Evolutionary conservation across 805 yeast species (phyloP).

Genomic region (Jamesozyma piceae): DNA sequence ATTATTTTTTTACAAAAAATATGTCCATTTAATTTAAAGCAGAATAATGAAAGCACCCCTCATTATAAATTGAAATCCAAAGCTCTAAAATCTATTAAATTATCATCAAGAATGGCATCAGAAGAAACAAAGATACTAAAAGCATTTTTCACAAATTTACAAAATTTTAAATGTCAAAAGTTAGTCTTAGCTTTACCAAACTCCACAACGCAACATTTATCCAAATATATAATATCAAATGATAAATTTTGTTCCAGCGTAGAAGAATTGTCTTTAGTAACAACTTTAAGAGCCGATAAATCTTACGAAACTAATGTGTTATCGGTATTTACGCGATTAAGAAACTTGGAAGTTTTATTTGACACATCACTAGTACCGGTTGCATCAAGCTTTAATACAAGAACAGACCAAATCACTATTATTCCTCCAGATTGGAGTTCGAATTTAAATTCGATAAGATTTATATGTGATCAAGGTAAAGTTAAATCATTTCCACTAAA

Average conservation of each 20-base stretch:
- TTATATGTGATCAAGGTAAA: slow-evolving; percentile 18
- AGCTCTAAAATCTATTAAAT: slow-evolving; percentile 8
- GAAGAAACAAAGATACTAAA: slow-evolving; percentile 19
- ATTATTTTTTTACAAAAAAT: slow-evolving; percentile 10
- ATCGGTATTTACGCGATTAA: slow-evolving; percentile 11
- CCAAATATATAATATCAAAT: slow-evolving; percentile 8
- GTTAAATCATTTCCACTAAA: slow-evolving; percentile 14
- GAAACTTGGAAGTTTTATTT: slow-evolving; percentile 17
- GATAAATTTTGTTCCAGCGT: slow-evolving; percentile 5
- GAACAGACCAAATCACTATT: not conserved
- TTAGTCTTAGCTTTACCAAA: slow-evolving; percentile 16
- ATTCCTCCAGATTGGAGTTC: slow-evolving; percentile 10
- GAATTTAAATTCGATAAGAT: slow-evolving; percentile 14
- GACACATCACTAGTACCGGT: slow-evolving; percentile 12
- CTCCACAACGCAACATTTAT: slow-evolving; percentile 13
- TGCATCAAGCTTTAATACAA: not conserved
- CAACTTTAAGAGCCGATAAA: slow-evolving; percentile 15
- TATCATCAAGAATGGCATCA: slow-evolving; percentile 15
- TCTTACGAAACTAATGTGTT: slow-evolving; percentile 14
- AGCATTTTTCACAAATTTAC: slow-evolving; percentile 9
- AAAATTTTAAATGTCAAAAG: slow-evolving; percentile 8
- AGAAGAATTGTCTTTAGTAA: slow-evolving; percentile 14
- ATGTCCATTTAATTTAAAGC: not conserved
- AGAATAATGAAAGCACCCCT: too few species aligned
- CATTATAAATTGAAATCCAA: not conserved